Evolutionary conservation across 164 flowering plant genomes (phyloP).

Genomic region (Paratinospora sagittata): DNA sequence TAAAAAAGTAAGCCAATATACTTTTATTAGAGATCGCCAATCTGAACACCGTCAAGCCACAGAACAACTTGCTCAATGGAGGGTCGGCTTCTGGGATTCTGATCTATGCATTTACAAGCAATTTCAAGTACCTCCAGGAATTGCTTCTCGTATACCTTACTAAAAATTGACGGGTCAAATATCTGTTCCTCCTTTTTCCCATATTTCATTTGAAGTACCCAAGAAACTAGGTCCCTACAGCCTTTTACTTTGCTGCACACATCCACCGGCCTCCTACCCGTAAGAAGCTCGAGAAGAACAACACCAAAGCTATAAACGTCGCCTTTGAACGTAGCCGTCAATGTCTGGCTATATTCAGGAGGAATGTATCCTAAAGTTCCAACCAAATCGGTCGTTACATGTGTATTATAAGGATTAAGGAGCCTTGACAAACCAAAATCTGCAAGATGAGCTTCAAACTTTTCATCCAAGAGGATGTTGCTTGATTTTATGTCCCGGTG

Average conservation of each 20-base stretch:
- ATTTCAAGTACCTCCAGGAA: conserved; percentile 46
- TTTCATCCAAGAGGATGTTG: conserved; percentile 70
- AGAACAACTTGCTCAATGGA: conserved; percentile 61
- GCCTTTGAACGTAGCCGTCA: conserved; percentile 70
- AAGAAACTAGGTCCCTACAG: conserved; percentile 63
- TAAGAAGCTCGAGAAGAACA: conserved; percentile 75
- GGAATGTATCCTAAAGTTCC: conserved; percentile 89
- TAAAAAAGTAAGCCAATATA: too few species aligned
- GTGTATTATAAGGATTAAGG: conserved; percentile 71
- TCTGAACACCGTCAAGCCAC: conserved; percentile 46
- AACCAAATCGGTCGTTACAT: conserved; percentile 80
- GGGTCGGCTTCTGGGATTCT: conserved; percentile 60
- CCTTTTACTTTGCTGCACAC: conserved; percentile 63
- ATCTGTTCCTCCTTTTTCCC: conserved; percentile 47
- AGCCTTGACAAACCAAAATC: conserved; percentile 83
- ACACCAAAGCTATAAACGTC: conserved; percentile 89
- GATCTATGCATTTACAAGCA: conserved; percentile 63
- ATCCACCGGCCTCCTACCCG: conserved; percentile 72
- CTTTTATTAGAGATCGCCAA: conserved; percentile 17
- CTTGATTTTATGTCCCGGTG: conserved; percentile 81
- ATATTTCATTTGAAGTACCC: conserved; percentile 66
- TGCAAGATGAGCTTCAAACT: conserved; percentile 74
- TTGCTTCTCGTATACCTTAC: conserved; percentile 42
- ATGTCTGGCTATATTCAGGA: conserved; percentile 72
- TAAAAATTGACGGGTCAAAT: conserved; percentile 50